Evolutionary conservation across 75 land plant species (phyloP).

Genomic region (Picea glauca): DNA sequence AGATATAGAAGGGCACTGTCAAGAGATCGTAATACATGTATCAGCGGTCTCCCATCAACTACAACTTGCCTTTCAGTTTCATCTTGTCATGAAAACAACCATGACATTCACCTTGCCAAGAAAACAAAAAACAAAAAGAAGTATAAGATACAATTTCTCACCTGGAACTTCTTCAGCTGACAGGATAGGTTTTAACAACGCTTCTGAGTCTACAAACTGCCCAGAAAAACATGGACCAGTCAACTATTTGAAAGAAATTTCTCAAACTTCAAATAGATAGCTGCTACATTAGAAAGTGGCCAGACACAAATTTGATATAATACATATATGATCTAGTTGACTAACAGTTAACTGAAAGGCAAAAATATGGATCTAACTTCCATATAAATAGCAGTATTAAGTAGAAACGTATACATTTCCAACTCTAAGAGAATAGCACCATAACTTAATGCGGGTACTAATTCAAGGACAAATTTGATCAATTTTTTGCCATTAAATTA

Average conservation of each 20-base stretch:
- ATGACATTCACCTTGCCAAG: not conserved
- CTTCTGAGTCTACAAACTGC: constrained; percentile 59
- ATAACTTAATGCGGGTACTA: too few relatives aligned
- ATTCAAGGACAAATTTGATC: not conserved
- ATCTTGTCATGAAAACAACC: too few relatives aligned
- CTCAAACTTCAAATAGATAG: not conserved
- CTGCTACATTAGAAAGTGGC: too few relatives aligned
- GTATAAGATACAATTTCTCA: constrained; percentile 6
- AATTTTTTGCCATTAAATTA: not conserved
- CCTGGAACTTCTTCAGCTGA: constrained; percentile 78
- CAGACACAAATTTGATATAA: too few relatives aligned
- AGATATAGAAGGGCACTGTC: too few relatives aligned
- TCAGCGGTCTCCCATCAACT: too few relatives aligned
- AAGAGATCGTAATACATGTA: too few relatives aligned
- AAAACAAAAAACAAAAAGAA: not conserved
- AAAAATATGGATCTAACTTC: not conserved
- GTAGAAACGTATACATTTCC: too few relatives aligned
- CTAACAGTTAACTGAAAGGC: not conserved
- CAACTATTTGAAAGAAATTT: not conserved
- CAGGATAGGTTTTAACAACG: constrained; percentile 55
- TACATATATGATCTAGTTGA: too few relatives aligned
- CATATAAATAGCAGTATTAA: too few relatives aligned
- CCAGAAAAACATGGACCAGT: not conserved
- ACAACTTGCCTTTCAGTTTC: too few relatives aligned
- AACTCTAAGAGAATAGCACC: too few relatives aligned